phyloP scores from a whole-genome alignment of 768 basidiomycete species.

The Dictyophora rubrovolvata region DNA sequence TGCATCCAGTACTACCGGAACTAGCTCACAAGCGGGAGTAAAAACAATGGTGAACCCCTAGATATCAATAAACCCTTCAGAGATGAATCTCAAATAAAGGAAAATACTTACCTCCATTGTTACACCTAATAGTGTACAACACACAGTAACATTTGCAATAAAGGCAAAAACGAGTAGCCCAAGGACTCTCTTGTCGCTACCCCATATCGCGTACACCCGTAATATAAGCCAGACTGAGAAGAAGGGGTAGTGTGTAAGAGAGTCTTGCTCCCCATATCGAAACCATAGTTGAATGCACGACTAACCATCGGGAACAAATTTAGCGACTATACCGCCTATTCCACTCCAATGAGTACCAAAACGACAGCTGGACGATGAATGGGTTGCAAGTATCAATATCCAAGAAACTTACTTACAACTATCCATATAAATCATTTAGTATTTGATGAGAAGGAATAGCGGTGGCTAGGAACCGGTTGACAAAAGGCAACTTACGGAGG shows the following conservation, averaged over 20 bases:
- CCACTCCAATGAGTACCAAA: neutral
- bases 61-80: neutral
- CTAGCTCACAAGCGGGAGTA: neutral
- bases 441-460: neutral
- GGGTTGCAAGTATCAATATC: neutral
- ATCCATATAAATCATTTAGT: neutral
- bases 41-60: neutral
- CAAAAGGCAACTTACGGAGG: neutral
- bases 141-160: neutral
- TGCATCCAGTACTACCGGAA: no score
- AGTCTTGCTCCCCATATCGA: neutral
- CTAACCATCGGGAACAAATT: neutral
- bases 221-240: neutral
- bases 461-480: no score
- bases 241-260: no score
- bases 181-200: neutral
- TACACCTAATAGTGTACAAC: neutral
- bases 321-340: neutral
- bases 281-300: neutral
- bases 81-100: neutral
- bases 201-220: slow-evolving; percentile 2
- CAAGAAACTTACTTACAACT: neutral
- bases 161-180: neutral
- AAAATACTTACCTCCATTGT: neutral
- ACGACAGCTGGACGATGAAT: neutral